Conservation (phyloP, 495 filamentous ascomycete species). For the Penicillium psychrofluorescens region DNA sequence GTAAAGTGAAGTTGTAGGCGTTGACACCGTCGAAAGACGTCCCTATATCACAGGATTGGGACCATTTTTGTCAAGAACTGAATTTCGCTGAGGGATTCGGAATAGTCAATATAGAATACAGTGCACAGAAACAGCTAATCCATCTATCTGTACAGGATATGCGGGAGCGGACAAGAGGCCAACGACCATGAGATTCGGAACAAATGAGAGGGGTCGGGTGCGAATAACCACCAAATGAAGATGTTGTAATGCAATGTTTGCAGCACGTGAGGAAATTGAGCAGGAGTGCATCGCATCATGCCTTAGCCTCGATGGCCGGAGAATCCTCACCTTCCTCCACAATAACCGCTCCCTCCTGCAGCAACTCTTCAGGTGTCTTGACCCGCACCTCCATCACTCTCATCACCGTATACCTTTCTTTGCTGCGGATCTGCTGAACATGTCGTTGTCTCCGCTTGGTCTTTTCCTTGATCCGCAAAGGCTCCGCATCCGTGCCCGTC, state of each 20-base stretch:
- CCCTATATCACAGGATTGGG: too few relatives aligned
- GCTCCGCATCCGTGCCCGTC: slow-evolving; percentile 82
- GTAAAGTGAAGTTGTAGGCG: too few relatives aligned
- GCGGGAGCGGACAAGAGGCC: slow-evolving; percentile 8
- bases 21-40: too few relatives aligned
- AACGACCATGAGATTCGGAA: not conserved
- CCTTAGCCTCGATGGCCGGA: slow-evolving; percentile 18
- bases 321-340: slow-evolving; percentile 21
- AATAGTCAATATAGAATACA: slow-evolving; percentile 27
- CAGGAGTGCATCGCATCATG: slow-evolving; percentile 10
- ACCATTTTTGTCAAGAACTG: slow-evolving; percentile 1
- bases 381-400: slow-evolving; percentile 74
- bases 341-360: slow-evolving; percentile 34
- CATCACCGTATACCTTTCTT: slow-evolving; percentile 83
- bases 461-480: slow-evolving; percentile 82
- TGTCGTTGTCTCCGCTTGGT: slow-evolving; percentile 81
- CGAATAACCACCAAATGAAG: not conserved
- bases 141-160: slow-evolving; percentile 36
- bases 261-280: not conserved
- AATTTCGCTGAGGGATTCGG: not conserved
- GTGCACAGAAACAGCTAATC: slow-evolving; percentile 26
- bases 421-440: slow-evolving; percentile 66
- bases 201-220: not conserved
- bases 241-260: not conserved
- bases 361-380: slow-evolving; percentile 50